Conservation (phyloP, 805 yeast genomes). For the Barnettozyma siamensis region DNA sequence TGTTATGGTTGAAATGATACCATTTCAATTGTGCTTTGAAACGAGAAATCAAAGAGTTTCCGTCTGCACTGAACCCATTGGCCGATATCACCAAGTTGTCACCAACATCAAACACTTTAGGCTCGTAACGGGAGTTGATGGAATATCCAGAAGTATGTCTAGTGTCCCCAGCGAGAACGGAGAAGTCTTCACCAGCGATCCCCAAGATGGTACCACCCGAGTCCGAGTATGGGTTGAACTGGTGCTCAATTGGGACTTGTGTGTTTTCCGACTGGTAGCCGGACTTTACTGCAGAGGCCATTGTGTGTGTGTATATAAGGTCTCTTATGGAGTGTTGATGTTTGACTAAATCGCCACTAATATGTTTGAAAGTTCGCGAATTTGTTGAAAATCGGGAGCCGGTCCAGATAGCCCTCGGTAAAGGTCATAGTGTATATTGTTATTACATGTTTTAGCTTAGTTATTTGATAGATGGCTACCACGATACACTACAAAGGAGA, state of each 20-base stretch:
- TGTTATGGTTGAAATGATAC: conserved; percentile 89
- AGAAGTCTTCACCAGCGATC: conserved; percentile 96
- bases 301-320: background rate
- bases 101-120: conserved; percentile 84
- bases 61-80: conserved; percentile 96
- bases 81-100: conserved; percentile 85
- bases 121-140: conserved; percentile 88
- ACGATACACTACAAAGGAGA: too few relatives aligned
- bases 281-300: conserved; percentile 47
- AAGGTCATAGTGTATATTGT: too few relatives aligned
- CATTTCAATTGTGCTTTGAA: conserved; percentile 66
- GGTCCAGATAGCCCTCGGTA: too few relatives aligned
- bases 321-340: background rate
- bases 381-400: too few relatives aligned
- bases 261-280: conserved; percentile 56
- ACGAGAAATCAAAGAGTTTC: conserved; percentile 72
- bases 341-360: background rate
- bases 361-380: too few relatives aligned
- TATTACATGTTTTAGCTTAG: too few relatives aligned
- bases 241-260: conserved; percentile 74
- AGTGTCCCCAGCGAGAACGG: conserved; percentile 97
- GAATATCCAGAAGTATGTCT: conserved; percentile 92
- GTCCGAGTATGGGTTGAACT: conserved; percentile 89
- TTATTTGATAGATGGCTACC: too few relatives aligned
- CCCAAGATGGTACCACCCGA: conserved; percentile 97